Conservation (phyloP, 2,329 filamentous ascomycete species). For the Aspergillus pseudoterreus region DNA sequence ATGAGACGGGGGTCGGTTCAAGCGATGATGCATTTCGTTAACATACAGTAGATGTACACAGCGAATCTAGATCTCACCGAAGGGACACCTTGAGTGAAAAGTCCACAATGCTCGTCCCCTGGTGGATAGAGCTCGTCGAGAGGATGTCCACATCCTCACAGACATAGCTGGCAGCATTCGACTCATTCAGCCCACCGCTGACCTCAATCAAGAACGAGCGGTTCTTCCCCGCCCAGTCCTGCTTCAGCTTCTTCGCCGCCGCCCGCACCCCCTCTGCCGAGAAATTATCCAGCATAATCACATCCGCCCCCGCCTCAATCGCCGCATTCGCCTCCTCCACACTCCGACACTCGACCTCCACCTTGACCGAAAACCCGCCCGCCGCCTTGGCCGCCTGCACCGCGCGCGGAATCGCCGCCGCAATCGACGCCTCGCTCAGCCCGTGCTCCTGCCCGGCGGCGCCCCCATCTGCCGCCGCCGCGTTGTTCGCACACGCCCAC, state of each 20-base stretch:
- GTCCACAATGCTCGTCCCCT: conserved; percentile 89
- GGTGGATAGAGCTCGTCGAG: conserved; percentile 94
- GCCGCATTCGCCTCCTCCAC: conserved; percentile 88
- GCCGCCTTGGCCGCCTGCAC: conserved; percentile 78
- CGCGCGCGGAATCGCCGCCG: conserved; percentile 73
- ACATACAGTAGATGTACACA: conserved; percentile 10
- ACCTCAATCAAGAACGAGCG: conserved; percentile 81
- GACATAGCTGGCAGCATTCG: conserved; percentile 75
- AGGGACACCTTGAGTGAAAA: conserved; percentile 84
- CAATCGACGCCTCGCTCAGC: conserved; percentile 22
- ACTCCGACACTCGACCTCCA: conserved; percentile 92
- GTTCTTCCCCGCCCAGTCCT: conserved; percentile 70
- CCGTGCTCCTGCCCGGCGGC: neutral
- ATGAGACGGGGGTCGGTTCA: neutral
- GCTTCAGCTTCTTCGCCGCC: conserved; percentile 72
- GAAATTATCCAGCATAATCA: conserved; percentile 98
- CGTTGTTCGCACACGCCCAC: conserved; percentile 68
- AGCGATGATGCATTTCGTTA: neutral
- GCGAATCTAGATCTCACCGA: conserved; percentile 16
- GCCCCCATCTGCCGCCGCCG: conserved; percentile 20
- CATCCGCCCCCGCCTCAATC: conserved; percentile 83
- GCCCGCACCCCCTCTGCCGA: conserved; percentile 70
- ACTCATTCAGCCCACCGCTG: conserved; percentile 80
- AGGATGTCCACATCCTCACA: conserved; percentile 85
- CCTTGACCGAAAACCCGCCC: conserved; percentile 85